phyloP scores from a whole-genome alignment of 2,329 filamentous ascomycete genomes.

The Orbilia oligospora region DNA sequence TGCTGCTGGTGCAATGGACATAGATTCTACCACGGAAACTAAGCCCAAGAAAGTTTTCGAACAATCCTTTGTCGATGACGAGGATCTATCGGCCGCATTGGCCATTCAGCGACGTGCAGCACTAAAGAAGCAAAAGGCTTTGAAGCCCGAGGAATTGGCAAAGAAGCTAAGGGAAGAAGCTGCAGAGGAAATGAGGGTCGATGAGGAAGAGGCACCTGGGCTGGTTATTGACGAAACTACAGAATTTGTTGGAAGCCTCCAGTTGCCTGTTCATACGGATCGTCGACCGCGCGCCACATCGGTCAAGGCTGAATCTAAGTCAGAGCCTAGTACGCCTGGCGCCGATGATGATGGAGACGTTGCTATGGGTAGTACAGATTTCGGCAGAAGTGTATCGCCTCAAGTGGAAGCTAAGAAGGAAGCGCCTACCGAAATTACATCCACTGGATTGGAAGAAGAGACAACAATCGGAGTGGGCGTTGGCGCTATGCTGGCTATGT shows the following conservation, averaged over 20 bases:
- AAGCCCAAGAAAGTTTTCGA: constrained; percentile 76
- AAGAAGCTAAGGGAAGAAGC: constrained; percentile 81
- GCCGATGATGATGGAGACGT: constrained; percentile 69
- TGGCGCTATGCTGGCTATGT: constrained; percentile 83
- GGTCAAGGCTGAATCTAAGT: constrained; percentile 53
- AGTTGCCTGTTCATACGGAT: constrained; percentile 75
- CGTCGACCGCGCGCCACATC: constrained; percentile 67
- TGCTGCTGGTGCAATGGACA: constrained; percentile 75
- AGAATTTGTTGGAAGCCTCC: constrained; percentile 90
- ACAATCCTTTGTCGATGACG: constrained; percentile 85
- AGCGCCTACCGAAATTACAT: constrained; percentile 71
- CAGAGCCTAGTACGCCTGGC: constrained; percentile 68
- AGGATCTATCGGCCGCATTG: constrained; percentile 88
- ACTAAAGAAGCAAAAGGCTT: constrained; percentile 91
- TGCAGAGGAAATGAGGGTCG: constrained; percentile 72
- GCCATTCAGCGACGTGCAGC: constrained; percentile 85
- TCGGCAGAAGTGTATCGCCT: constrained; percentile 69
- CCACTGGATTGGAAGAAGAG: constrained; percentile 86
- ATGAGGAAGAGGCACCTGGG: constrained; percentile 73
- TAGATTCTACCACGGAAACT: constrained; percentile 74
- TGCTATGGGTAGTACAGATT: constrained; percentile 71
- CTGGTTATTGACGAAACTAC: constrained; percentile 96
- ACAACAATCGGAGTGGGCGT: constrained; percentile 83
- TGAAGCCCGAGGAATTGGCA: constrained; percentile 87
- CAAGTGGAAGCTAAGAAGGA: constrained; percentile 69